phyloP scores from a whole-genome alignment of 2,329 filamentous ascomycete genomes.

The Incumbomyces delicatus region DNA sequence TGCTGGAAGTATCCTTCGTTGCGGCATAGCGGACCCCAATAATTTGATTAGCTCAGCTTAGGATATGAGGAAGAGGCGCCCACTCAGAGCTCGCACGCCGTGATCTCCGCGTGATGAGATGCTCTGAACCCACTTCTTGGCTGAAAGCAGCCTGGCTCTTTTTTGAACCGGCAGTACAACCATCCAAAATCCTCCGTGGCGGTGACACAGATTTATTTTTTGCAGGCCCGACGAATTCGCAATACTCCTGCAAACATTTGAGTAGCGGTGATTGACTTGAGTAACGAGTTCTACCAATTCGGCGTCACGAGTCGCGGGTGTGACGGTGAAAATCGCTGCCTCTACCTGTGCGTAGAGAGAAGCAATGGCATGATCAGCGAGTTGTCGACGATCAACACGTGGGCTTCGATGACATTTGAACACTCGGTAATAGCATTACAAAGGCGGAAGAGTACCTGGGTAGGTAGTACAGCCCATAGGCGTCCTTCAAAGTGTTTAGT shows the following conservation, averaged over 20 bases:
- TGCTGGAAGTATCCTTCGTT: no score
- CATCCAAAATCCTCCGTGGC: constrained; percentile 6
- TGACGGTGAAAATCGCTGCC: background rate
- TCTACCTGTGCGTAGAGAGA: no score
- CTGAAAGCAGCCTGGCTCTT: constrained; percentile 5
- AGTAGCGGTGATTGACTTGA: constrained; percentile 3
- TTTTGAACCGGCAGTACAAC: constrained; percentile 1
- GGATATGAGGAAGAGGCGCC: constrained; percentile 3
- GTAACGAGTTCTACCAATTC: background rate
- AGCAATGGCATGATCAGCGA: no score
- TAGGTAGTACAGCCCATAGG: no score
- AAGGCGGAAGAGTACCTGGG: background rate
- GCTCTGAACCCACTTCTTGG: background rate
- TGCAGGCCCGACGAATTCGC: constrained; percentile 3
- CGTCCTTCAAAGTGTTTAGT: background rate
- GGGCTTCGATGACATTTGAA: background rate
- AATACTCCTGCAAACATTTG: constrained; percentile 6
- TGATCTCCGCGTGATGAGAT: constrained; percentile 2
- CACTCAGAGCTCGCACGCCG: background rate
- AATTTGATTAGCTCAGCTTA: background rate
- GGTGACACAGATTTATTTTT: constrained; percentile 3
- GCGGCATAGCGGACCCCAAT: background rate
- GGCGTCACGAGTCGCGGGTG: background rate
- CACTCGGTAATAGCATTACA: constrained; percentile 5
- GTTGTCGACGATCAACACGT: no score